Conservation (phyloP, 768 basidiomycete species). For the Serendipita indica region DNA sequence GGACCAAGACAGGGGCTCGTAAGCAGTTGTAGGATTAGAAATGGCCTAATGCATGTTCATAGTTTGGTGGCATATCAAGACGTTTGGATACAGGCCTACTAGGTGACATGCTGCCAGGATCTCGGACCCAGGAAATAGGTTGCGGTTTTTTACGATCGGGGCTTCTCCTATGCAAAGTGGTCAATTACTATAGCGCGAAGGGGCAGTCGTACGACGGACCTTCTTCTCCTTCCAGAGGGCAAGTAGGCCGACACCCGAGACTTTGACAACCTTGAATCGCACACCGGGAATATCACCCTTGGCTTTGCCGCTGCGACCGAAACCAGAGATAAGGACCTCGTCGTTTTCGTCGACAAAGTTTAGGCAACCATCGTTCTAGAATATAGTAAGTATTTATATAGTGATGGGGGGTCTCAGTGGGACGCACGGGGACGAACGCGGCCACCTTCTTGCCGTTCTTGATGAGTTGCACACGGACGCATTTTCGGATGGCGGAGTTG, state of each 20-base stretch:
- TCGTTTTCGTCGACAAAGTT: slow-evolving; percentile 99
- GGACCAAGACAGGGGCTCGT: background rate
- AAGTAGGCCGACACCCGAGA: slow-evolving; percentile 95
- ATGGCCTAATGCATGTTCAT: slow-evolving; percentile 8
- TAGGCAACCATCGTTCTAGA: slow-evolving; percentile 86
- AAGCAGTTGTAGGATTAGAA: background rate
- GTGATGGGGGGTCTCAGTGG: background rate
- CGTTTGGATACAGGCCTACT: background rate
- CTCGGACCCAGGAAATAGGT: background rate
- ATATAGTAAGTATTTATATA: background rate
- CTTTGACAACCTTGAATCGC: slow-evolving; percentile 99
- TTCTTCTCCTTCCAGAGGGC: slow-evolving; percentile 99
- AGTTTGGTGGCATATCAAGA: slow-evolving; percentile 6
- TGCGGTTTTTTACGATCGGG: slow-evolving; percentile 34
- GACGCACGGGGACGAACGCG: slow-evolving; percentile 91
- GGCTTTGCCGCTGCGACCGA: slow-evolving; percentile 98
- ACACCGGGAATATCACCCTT: slow-evolving; percentile 99
- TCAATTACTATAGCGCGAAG: slow-evolving; percentile 7
- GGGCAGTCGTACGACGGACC: slow-evolving; percentile 31
- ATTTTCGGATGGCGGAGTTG: slow-evolving; percentile 99
- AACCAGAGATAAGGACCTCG: slow-evolving; percentile 98
- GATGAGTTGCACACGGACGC: slow-evolving; percentile 98
- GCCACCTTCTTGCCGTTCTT: slow-evolving; percentile 99
- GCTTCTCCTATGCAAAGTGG: slow-evolving; percentile 44
- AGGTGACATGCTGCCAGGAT: background rate